A percentile compares a stretch with the other conserved stretches of the same genome.
phyloP scores from a whole-genome alignment of 2,329 filamentous ascomycete genomes.

The Gaeumannomyces sp. region DNA sequence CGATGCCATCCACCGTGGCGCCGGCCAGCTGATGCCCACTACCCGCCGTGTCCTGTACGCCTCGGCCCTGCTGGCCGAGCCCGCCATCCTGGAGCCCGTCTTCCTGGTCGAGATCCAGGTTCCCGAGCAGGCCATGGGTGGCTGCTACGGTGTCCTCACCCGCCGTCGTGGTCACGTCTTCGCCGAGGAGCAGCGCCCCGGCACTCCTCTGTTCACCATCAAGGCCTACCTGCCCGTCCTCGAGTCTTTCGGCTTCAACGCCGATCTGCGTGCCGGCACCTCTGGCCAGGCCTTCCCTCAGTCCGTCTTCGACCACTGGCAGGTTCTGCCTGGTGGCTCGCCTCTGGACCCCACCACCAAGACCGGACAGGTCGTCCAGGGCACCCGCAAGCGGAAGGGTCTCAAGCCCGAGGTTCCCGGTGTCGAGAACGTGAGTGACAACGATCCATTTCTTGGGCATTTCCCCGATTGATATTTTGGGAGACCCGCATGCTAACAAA shows the following conservation, averaged over 20 bases:
- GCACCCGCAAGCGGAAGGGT: constrained; percentile 99
- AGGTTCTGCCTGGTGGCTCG: constrained; percentile 89
- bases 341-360: constrained; percentile 77
- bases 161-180: constrained; percentile 98
- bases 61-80: constrained; percentile 81
- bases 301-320: constrained; percentile 98
- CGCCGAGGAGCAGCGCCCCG: constrained; percentile 93
- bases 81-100: constrained; percentile 90
- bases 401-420: constrained; percentile 92
- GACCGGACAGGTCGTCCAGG: constrained; percentile 74
- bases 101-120: constrained; percentile 99
- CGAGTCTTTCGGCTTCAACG: constrained; percentile 74
- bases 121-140: constrained; percentile 97
- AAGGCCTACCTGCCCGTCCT: constrained; percentile 36
- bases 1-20: constrained; percentile 99
- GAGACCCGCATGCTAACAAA: constrained; percentile 29
- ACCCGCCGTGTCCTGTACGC: constrained; percentile 97
- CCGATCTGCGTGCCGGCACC: constrained; percentile 88
- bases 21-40: constrained; percentile 97
- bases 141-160: constrained; percentile 99
- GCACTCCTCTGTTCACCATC: constrained; percentile 99
- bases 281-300: constrained; percentile 98
- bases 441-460: constrained; percentile 1
- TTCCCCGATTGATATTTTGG: background rate
- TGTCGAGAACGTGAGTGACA: constrained; percentile 87